Conservation (phyloP, 306 rosid species). For the Rubus idaeus region DNA sequence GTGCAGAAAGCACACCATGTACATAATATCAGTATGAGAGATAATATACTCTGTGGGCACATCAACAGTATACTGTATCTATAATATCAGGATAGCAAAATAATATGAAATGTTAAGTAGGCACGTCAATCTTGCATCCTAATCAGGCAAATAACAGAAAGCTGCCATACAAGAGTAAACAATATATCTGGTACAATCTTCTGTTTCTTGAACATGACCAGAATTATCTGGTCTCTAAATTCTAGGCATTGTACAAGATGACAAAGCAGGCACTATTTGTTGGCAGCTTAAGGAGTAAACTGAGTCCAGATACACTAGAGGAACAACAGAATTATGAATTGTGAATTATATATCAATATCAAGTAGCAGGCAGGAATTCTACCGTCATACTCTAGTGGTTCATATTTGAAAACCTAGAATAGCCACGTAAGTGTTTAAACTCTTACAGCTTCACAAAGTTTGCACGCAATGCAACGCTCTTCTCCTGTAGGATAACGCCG, state of each 20-base stretch:
- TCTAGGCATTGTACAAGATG: constrained; percentile 6
- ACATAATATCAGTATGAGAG: neutral
- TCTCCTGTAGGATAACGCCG: constrained; percentile 97
- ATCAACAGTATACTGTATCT: neutral
- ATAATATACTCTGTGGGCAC: neutral
- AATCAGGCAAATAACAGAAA: neutral
- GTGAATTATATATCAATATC: neutral
- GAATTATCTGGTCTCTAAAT: neutral
- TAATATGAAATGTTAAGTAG: neutral
- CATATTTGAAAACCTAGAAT: neutral
- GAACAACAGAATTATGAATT: neutral
- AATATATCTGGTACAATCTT: too few species aligned
- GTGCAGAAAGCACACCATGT: neutral
- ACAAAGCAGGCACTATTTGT: neutral
- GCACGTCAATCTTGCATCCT: neutral
- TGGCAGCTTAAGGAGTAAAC: constrained; percentile 2
- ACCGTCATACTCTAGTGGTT: neutral
- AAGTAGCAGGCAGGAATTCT: neutral
- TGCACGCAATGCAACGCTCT: constrained; percentile 99
- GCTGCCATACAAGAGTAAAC: constrained; percentile 6
- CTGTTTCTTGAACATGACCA: neutral
- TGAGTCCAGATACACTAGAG: neutral
- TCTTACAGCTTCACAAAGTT: constrained; percentile 99
- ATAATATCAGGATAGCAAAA: neutral
- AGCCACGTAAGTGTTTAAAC: constrained; percentile 18